Percentiles rank a stretch among this genome's conserved stretches.
phyloP scores from a whole-genome alignment of 1,139 yeast species.

The Ogataea hybrid region DNA sequence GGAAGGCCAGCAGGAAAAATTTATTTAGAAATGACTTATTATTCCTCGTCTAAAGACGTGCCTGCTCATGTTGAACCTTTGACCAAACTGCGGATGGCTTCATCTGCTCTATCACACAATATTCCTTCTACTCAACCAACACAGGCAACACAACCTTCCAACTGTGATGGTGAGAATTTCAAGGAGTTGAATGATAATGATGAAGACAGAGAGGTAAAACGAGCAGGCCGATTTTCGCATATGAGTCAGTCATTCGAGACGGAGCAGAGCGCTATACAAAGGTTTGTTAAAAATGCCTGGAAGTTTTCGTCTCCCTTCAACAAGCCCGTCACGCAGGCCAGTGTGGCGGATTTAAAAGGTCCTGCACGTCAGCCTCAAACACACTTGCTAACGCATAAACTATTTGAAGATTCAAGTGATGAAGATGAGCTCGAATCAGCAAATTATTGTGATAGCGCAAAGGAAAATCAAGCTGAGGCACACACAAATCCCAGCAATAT shows the following conservation, averaged over 20 bases:
- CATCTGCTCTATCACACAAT: neutral
- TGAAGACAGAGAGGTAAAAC: too few species aligned
- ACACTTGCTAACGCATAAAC: slow-evolving; percentile 7
- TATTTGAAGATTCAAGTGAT: slow-evolving; percentile 28
- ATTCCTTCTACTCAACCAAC: too few species aligned
- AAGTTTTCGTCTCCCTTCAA: slow-evolving; percentile 14
- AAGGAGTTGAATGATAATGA: too few species aligned
- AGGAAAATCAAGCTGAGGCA: too few species aligned
- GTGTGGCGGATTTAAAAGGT: neutral
- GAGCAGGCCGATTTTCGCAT: too few species aligned
- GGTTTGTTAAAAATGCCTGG: slow-evolving; percentile 21
- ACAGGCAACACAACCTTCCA: too few species aligned
- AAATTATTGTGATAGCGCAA: too few species aligned
- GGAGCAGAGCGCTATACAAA: slow-evolving; percentile 20
- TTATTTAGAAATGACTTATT: slow-evolving; percentile 88
- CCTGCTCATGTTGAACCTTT: slow-evolving; percentile 26
- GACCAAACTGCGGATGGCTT: neutral
- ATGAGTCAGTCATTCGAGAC: too few species aligned
- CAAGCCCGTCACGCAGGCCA: neutral
- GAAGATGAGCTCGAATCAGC: slow-evolving; percentile 7
- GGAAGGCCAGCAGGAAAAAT: slow-evolving; percentile 84
- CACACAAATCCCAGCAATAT: too few species aligned
- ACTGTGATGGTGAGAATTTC: too few species aligned
- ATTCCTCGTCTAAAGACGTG: slow-evolving; percentile 55
- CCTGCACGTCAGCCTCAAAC: too few species aligned